Evolutionary conservation across 257 asterid genomes (phyloP), one percentile per base, ranked within the genome.

Genomic region (Penstemon davidsonii): DNA sequence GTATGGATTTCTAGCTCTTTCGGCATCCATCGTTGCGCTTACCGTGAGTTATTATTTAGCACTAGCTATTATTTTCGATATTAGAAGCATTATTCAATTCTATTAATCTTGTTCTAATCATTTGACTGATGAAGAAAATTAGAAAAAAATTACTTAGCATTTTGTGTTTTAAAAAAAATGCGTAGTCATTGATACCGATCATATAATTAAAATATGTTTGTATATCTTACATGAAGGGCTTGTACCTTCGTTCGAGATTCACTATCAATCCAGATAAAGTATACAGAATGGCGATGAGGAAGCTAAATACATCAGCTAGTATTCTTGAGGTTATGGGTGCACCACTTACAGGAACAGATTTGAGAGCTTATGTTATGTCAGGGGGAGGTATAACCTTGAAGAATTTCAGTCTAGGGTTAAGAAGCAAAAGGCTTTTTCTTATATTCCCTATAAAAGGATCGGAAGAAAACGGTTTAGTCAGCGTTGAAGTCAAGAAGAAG

Each of bases 321-420:
- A 88, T 91, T 75, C 97, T 94, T 55, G 99, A 94, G 84, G 92
- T 88, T 52, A 94, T 94, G 99, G 99, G 99, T 36, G 97, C 99
- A 33, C 99, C 99, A 67, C 90, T 94, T 64, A 77, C 97, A 0
- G 99, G 99, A 52, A 88, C 99, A 9, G 97, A 91, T 71, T 74
- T 94, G 81, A 83, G 97, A 76, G 99, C 99, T 44, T 94, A 88
- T 74, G 99, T 94, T 75, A 91, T 94, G 99, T 94, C 97, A 4
- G 99, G 97, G 61, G 99, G 99, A 66, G 96, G 96, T 66, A 78
- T 91, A 71, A 78, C 78, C 44, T 83, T 91, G 73, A 85, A 79
- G 81, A 78, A 79, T 71, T 87, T 88, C 83, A 66, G 72, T 66
- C 99, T 90, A 12, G 68, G 78, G 64, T 69, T 91, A 73, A 79